Conservation (phyloP, 192 early-diverging fungal species). For the Mortierella antarctica region DNA sequence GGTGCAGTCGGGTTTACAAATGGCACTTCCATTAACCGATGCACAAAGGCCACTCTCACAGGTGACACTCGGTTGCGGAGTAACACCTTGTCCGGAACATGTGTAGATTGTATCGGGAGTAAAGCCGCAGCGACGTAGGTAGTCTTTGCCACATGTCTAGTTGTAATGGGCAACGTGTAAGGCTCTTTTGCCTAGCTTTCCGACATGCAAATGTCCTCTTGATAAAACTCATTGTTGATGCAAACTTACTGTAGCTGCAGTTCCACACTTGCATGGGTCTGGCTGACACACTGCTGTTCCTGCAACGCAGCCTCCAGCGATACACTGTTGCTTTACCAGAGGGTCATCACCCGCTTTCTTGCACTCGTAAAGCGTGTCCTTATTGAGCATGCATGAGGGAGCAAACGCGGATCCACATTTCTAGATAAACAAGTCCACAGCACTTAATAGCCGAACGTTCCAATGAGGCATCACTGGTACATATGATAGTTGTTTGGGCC, state of each 20-base stretch:
- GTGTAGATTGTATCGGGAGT: background rate
- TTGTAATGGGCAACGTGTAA: background rate
- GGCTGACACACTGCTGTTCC: constrained; percentile 3
- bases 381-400: background rate
- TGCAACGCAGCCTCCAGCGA: background rate
- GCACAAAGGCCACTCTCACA: background rate
- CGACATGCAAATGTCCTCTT: background rate
- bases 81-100: background rate
- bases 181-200: background rate
- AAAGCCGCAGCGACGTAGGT: background rate
- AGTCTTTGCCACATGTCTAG: constrained; percentile 19
- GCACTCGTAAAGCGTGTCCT: constrained; percentile 8
- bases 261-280: constrained; percentile 21
- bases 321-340: background rate
- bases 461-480: no score
- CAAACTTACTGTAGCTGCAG: constrained; percentile 3
- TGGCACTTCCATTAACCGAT: background rate
- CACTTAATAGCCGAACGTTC: no score
- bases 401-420: constrained; percentile 13
- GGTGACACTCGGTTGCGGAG: background rate
- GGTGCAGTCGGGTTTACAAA: constrained; percentile 13
- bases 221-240: no score
- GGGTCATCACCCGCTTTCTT: background rate
- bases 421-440: background rate
- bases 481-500: no score